A percentile compares a stretch with the other conserved stretches of the same genome.
These are phyloP conservation scores for Zygosaccharomyces siamensis DNA, from an alignment of 805 yeast species.

Conservation along the genomic window DNA sequence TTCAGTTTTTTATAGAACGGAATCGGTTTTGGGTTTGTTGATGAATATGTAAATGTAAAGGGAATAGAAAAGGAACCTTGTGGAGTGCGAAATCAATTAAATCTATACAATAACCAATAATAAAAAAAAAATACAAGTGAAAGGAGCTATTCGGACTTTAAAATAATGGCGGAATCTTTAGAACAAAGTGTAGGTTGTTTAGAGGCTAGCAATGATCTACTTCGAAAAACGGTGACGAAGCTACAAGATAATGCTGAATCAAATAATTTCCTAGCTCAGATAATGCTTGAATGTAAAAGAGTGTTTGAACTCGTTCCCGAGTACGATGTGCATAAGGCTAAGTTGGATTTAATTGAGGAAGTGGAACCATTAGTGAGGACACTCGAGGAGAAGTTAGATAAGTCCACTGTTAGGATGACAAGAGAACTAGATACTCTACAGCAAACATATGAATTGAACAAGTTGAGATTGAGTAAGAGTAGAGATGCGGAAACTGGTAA, in stretches of 20 bases:
- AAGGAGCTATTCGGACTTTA: background rate
- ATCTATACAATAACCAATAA: background rate
- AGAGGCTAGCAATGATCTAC: conserved; percentile 19
- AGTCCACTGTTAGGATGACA: conserved; percentile 23
- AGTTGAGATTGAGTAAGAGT: conserved; percentile 22
- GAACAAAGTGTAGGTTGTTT: conserved; percentile 22
- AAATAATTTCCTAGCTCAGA: conserved; percentile 22
- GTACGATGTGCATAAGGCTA: conserved; percentile 34
- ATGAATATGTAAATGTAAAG: background rate
- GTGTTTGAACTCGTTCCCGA: conserved; percentile 32
- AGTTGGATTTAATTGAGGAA: conserved; percentile 31
- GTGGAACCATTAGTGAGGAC: conserved; percentile 31
- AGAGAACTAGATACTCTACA: conserved; percentile 29
- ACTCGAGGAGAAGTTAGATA: conserved; percentile 25
- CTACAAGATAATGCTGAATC: conserved; percentile 18
- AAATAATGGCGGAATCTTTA: conserved; percentile 23
- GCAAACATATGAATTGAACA: conserved; percentile 30
- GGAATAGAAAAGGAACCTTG: background rate
- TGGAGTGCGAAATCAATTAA: background rate
- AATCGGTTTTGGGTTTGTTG: background rate
- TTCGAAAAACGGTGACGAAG: conserved; percentile 22
- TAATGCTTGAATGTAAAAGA: conserved; percentile 26
- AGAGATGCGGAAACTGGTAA: conserved; percentile 1
- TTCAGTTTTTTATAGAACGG: background rate
- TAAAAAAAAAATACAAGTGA: background rate